These are phyloP conservation scores for Phaeoacremonium minimum DNA, from an alignment of 2,329 filamentous ascomycete genomes.

Conservation along the genomic window DNA sequence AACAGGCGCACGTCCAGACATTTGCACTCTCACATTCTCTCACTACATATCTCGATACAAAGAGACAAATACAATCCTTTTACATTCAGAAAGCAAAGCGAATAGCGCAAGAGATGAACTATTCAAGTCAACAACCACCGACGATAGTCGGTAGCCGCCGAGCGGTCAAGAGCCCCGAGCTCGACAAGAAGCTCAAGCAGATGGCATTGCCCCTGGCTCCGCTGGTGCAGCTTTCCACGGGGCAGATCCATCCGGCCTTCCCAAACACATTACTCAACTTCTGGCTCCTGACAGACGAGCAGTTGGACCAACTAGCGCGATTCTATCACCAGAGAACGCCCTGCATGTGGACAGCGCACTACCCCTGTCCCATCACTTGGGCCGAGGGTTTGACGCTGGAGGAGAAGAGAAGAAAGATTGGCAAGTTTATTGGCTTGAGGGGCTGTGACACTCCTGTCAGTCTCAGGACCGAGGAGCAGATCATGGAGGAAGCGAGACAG, in stretches of 20 bases:
- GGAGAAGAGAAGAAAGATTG: conserved; percentile 69
- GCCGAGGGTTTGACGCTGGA: conserved; percentile 44
- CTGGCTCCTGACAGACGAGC: conserved; percentile 66
- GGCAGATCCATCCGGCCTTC: conserved; percentile 60
- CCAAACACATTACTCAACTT: conserved; percentile 65
- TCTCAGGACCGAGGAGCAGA: conserved; percentile 41
- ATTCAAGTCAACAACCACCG: conserved; percentile 12
- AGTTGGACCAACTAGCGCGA: conserved; percentile 65
- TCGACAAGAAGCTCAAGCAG: conserved; percentile 58
- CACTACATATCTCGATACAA: no score
- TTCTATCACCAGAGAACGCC: conserved; percentile 71
- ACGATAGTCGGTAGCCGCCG: conserved; percentile 27
- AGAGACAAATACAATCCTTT: conserved; percentile 1
- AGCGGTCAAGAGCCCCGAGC: conserved; percentile 40
- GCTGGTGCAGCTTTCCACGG: conserved; percentile 59
- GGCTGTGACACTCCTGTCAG: conserved; percentile 28
- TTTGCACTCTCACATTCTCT: no score
- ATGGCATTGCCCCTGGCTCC: conserved; percentile 64
- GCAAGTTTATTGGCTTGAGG: conserved; percentile 67
- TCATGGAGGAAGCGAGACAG: conserved; percentile 36
- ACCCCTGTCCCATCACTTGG: conserved; percentile 69
- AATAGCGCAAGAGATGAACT: no score
- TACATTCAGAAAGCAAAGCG: neutral
- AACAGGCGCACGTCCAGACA: no score
- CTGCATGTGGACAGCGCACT: conserved; percentile 48